phyloP scores from a whole-genome alignment of 2,329 filamentous ascomycete species.

The Penicillium sp. region DNA sequence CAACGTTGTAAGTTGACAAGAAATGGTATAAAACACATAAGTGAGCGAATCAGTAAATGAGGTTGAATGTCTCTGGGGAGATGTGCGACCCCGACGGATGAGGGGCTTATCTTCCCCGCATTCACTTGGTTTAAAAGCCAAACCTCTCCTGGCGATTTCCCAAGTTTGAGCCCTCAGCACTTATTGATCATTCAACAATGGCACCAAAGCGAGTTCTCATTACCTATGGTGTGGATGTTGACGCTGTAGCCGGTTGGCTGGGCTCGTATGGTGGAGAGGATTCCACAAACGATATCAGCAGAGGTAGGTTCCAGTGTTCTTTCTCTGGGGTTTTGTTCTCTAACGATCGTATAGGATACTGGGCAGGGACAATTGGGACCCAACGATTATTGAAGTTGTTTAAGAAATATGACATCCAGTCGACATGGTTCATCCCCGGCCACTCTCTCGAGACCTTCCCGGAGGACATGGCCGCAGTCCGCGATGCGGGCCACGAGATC shows the following conservation, averaged over 20 bases:
- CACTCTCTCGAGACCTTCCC: constrained; percentile 59
- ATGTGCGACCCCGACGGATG: background rate
- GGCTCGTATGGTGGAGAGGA: constrained; percentile 30
- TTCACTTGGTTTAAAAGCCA: constrained; percentile 1
- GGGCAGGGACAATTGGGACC: constrained; percentile 59
- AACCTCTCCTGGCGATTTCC: background rate
- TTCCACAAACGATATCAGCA: constrained; percentile 27
- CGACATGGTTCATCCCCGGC: constrained; percentile 58
- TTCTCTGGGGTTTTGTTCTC: background rate
- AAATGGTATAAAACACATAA: background rate
- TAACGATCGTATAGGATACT: constrained; percentile 42
- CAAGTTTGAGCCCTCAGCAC: background rate
- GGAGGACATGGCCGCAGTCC: constrained; percentile 53
- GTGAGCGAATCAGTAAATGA: background rate
- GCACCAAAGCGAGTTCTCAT: constrained; percentile 24
- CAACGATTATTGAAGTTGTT: constrained; percentile 61
- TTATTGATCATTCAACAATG: constrained; percentile 7
- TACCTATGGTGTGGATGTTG: constrained; percentile 28
- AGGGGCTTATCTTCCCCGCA: constrained; percentile 13
- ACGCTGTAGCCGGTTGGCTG: constrained; percentile 29
- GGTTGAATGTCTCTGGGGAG: background rate
- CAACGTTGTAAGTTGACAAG: background rate
- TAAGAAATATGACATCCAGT: constrained; percentile 62
- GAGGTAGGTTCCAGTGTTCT: constrained; percentile 13
- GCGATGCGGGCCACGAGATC: constrained; percentile 57